Base-by-base conservation (phyloP, 345 rosid genomes). In the Eucalyptus regnans region DNA sequence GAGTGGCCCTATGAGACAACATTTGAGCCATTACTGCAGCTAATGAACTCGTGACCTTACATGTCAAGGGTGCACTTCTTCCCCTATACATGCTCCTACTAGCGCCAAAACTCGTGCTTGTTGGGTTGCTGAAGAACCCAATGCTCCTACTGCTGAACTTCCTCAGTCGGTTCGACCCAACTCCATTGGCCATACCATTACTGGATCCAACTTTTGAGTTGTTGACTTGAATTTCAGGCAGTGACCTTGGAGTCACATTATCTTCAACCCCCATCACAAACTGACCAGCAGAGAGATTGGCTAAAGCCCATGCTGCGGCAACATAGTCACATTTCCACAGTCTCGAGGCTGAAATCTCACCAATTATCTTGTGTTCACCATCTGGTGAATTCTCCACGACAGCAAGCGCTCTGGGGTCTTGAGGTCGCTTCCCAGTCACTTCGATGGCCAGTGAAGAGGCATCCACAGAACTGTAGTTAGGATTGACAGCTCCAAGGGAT, bases 21-120 rank as follows among this genome's bases (percentile, higher is more conserved):
- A 98, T 98, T 89, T 98, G 99, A 87, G 99, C 98, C 99, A 98
- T 98, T 7, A 98, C 98, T 3, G 99, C 99, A 5, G 99, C 99
- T 87, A 98, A 90, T 3, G 99, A 96, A 90, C 98, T 97, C 4
- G 96, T 94, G 51, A 90, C 92, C 91, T 94, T 96, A 87, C 99
- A 98, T n/a, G 99, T 98, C 90, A 98, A 90, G 9, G 99, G 99
- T 10, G 98, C 95, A 80, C 97, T 97, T 92, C 99, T 94, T 86
- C 99, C 99, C 90, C 99, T 92, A 64, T 98, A 98, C 97, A 97
- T 95, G 94, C 96, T 97, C 94, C 98, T 93, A 71, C 98, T 94
- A 1, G 89, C 90, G 43, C 96, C 93, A 5, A 93, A 68, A 87
- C 96, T 94, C 1, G 95, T 92, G 91, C 92, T 94, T 86, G 94